Percentiles rank a stretch among this genome's conserved stretches.
Evolutionary conservation across 768 basidiomycete genomes (phyloP).

Genomic region (Panellus pusillus): DNA sequence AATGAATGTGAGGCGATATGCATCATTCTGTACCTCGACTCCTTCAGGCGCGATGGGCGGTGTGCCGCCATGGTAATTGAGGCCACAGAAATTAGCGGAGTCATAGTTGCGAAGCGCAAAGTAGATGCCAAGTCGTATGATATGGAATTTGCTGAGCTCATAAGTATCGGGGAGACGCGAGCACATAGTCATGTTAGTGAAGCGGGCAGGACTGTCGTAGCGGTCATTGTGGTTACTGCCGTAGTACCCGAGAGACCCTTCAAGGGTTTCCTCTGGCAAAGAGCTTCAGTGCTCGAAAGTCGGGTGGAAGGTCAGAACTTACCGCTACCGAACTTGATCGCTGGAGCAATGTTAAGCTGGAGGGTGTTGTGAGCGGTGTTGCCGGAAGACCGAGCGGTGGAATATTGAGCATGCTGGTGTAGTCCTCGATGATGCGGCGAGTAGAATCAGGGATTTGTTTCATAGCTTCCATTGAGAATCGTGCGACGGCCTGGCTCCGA

Average conservation of each 20-base stretch:
- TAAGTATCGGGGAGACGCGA: neutral
- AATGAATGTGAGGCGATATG: neutral
- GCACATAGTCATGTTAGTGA: constrained; percentile 1
- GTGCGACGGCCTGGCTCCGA: neutral
- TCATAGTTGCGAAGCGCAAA: constrained; percentile 4
- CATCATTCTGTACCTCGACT: neutral
- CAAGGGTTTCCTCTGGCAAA: too few species aligned
- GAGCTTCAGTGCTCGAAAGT: too few species aligned
- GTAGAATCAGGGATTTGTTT: neutral
- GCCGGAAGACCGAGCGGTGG: neutral
- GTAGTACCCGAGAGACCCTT: neutral
- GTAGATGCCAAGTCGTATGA: neutral
- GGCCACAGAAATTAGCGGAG: constrained; percentile 3
- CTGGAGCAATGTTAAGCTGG: neutral
- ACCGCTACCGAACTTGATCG: neutral
- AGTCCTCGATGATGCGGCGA: neutral
- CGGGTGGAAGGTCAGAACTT: neutral
- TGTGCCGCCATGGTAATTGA: neutral
- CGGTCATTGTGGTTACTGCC: neutral
- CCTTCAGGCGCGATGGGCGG: neutral
- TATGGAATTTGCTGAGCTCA: neutral
- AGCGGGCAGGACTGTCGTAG: neutral
- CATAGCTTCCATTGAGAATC: neutral
- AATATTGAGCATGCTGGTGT: constrained; percentile 1
- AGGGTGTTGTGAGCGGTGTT: neutral